Base-by-base conservation (phyloP, 768 basidiomycete genomes). In the Pleurotus salmoneostramineus region DNA sequence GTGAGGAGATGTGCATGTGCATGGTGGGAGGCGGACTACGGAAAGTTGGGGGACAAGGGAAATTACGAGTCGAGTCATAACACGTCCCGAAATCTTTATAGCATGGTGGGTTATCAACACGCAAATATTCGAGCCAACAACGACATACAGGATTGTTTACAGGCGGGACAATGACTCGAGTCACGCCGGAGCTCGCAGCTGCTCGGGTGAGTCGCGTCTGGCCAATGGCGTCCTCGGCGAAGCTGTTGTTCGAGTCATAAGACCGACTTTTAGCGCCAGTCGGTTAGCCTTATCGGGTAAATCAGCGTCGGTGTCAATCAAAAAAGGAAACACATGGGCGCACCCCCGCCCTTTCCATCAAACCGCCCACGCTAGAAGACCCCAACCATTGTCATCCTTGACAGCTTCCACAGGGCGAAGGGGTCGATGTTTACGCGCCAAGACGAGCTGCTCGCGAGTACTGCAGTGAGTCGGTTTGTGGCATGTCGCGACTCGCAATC, bases 111-210 rank as follows among this genome's bases (percentile, higher is more conserved):
- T 31, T 43, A 55, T 55, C 52, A 55, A 55, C 52, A 55, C n/a
- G 52, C 52, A 55, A 55, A 55, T 55, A 55, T 55, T 36, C 40
- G 52, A 55, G 34, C 52, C 52, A 55, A 55, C 52, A 55, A 31
- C 52, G 15, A 43, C 32, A 55, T 55, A 55, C 52, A 55, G 35
- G 52, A 17, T 31, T n/a, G 40, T 43, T 42, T 55, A 55, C 52
- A 55, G 52, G 52, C 40, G 52, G 21, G 17, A 55, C 52, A 55
- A 55, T 55, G 52, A 14, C 8, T 40, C 40, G 52, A 55, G 52
- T 55, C 52, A 55, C 27, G 50, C 34, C 33, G 50, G 50, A 31
- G 27, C 40, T 55, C 52, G 52, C 27, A 55, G 27, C n/a, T 32
- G 52, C 33, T n/a, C 43, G 40, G 35, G 40, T 43, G 52, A 40